These are phyloP conservation scores for Actinomucor elegans DNA, from an alignment of 371 early-diverging fungal species.

Conservation along the genomic window DNA sequence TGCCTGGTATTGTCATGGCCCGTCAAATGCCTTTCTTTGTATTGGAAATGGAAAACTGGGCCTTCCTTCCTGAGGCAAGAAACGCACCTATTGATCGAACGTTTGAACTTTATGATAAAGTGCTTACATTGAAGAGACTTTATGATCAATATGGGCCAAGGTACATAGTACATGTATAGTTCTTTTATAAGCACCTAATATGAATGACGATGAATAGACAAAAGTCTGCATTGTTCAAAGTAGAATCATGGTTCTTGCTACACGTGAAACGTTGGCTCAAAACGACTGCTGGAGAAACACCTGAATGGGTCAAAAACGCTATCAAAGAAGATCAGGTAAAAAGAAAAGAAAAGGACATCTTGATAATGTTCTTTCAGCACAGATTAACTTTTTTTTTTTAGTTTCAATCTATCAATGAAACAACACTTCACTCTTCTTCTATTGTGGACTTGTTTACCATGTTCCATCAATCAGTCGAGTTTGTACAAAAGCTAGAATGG, in stretches of 20 bases:
- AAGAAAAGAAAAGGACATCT: no score
- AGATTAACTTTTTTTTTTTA: constrained; percentile 23
- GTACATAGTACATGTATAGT: constrained; percentile 16
- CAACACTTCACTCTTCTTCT: constrained; percentile 76
- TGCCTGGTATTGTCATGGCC: constrained; percentile 50
- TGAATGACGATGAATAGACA: no score
- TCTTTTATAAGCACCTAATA: neutral
- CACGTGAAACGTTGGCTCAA: constrained; percentile 63
- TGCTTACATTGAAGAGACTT: constrained; percentile 43
- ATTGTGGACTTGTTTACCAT: constrained; percentile 77
- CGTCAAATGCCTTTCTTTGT: constrained; percentile 57
- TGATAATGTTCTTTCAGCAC: constrained; percentile 8
- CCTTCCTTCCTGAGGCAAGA: constrained; percentile 39
- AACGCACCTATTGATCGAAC: constrained; percentile 49
- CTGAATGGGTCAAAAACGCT: constrained; percentile 65
- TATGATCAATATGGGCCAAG: constrained; percentile 51
- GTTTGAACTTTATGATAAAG: constrained; percentile 55
- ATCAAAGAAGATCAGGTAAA: constrained; percentile 66
- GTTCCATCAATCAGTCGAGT: constrained; percentile 75
- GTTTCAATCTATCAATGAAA: constrained; percentile 61
- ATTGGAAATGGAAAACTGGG: constrained; percentile 55
- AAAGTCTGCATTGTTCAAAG: constrained; percentile 54
- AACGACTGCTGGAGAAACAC: constrained; percentile 53
- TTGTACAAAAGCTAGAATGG: constrained; percentile 74
- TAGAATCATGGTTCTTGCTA: constrained; percentile 65